Base-by-base conservation (phyloP, 768 basidiomycete genomes). In the Russula brevipes region DNA sequence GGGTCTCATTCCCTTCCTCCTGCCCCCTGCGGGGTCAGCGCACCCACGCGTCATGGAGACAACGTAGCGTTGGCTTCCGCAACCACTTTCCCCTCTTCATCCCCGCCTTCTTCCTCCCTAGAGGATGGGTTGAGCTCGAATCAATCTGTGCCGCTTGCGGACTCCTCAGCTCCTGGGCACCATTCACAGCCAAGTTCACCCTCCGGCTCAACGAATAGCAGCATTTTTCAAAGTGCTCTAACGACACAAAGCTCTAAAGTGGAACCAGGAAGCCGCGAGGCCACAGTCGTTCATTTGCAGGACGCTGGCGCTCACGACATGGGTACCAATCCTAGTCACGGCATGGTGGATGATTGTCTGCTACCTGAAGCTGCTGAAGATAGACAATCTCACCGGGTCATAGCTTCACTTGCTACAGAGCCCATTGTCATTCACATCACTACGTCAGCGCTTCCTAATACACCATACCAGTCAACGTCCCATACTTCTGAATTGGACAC, bases 221-320 rank as follows among this genome's bases (percentile, higher is more conserved):
- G 86, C 74, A 83, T 93, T 80, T 94, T 92, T 71, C 82, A 88
- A 67, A 93, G 90, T 68, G 87, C 87, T 11, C 38, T 60, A 45
- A 62, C 50, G 45, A 55, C 59, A 19, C 65, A 57, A 56, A 47
- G 47, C 5, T 45, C 57, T 17, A 36, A 44, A 5, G 52, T 9
- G 41, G 46, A 47, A 35, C n/a, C 33, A 2, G n/a, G 31, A 16
- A 36, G 31, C 53, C 36, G 33, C 52, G 46, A 54, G 24, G 39
- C 39, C 45, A 41, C 19, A 41, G 30, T 14, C 52, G 35, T n/a
- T 58, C 44, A 54, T 49, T 42, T 35, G 24, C 65, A 60, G 33
- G 49, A 51, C 5, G 31, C 31, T 53, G 56, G 46, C 16, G 19
- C 33, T 10, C 12, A 44, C 24, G 41, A 41, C 53, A 50, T 7